Evolutionary conservation across 192 early-diverging fungal species (phyloP), one percentile per base, ranked within the genome.

Genomic region (Linnemannia schmuckeri): DNA sequence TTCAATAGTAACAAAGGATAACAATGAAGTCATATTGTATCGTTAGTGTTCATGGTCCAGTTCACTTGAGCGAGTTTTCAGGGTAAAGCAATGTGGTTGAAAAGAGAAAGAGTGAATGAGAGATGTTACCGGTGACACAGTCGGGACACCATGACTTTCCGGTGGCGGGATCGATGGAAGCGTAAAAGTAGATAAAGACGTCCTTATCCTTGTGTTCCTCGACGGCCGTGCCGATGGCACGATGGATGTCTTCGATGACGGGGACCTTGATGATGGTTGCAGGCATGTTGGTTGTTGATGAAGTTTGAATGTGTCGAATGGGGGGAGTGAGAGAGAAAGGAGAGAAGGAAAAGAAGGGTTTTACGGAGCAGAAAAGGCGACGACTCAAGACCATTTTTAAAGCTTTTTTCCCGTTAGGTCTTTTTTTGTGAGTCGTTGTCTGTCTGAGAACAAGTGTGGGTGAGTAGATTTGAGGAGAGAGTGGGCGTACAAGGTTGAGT

Each of bases 91-190:
- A 77, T 41, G 30, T 46, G 66, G 33, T 10, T 52, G 71, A 24
- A 13, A 78, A 38, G 33, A 61, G 7, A 57, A 42, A 22, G 57
- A 57, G 5, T 17, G 69, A 73, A 57, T 42, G 42, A 55, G 63
- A 52, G 15, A 30, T 9, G 35, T 35, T 85, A 87, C 89, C 78
- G 1, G 37, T 52, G 49, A 88, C 79, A 66, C 85, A 89, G 79
- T 89, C 89, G 46, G 89, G 89, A 75, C 89, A 89, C 89, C 89
- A 89, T 22, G 89, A 89, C 80, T 89, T 83, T 84, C 89, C 89
- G 40, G 89, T 89, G 44, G 61, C 57, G 47, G 82, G 77, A 47
- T 82, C 76, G 20, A 74, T 77, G 24, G 79, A 81, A 12, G 79
- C 85, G 27, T 78, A 87, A 24, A 63, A 87, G 76, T 87, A 87